Conservation (phyloP, 2,329 filamentous ascomycete species). For the Aspergillus quadrilineatus region DNA sequence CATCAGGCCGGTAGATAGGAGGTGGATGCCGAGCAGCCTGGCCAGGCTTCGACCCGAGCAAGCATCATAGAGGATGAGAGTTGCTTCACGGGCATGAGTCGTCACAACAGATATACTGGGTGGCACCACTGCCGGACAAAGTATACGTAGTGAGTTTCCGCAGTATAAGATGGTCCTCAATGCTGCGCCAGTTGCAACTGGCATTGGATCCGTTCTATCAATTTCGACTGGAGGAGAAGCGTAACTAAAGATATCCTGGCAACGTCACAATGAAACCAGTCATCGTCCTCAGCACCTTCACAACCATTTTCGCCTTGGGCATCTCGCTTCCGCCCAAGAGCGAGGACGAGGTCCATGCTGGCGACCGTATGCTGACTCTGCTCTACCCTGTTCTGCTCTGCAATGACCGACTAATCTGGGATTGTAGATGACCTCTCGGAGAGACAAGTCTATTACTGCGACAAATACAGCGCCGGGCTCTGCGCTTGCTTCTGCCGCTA, state of each 20-base stretch:
- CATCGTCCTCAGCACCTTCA: background rate
- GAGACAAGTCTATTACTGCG: background rate
- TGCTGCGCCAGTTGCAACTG: too few species aligned
- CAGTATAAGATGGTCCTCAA: too few species aligned
- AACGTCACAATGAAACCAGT: background rate
- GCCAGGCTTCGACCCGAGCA: background rate
- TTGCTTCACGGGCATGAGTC: too few species aligned
- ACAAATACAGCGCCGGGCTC: background rate
- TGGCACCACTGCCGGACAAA: background rate
- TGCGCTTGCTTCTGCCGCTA: conserved; percentile 3
- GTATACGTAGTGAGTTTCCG: too few species aligned
- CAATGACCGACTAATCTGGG: background rate
- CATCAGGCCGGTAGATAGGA: background rate
- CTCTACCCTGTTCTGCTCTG: background rate
- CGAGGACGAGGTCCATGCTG: background rate
- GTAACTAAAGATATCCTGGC: background rate
- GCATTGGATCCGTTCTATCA: too few species aligned
- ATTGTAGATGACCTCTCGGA: background rate
- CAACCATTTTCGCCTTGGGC: background rate
- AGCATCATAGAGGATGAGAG: background rate
- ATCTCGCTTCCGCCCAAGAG: background rate
- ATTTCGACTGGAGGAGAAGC: background rate
- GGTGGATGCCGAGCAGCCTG: background rate
- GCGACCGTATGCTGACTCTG: background rate
- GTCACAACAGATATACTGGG: background rate